Evolutionary conservation across 2,329 filamentous ascomycete species (phyloP).

Genomic region (Blumeria hordei): DNA sequence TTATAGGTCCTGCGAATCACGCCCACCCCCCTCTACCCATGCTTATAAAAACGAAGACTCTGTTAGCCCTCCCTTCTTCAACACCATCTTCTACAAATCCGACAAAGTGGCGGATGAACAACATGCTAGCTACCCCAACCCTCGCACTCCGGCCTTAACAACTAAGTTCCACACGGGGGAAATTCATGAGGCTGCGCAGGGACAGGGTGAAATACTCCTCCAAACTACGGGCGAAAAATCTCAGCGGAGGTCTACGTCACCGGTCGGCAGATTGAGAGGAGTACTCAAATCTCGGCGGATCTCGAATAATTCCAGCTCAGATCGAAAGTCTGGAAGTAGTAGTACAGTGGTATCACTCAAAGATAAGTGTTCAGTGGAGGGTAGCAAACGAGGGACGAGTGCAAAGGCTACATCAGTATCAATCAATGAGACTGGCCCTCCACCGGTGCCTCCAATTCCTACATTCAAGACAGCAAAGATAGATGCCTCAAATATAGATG

Average conservation of each 20-base stretch:
- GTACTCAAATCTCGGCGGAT: slow-evolving; percentile 31
- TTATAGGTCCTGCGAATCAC: not conserved
- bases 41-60: not conserved
- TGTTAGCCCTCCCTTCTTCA: not conserved
- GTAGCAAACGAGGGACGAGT: slow-evolving; percentile 11
- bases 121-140: slow-evolving; percentile 5
- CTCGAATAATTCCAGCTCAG: slow-evolving; percentile 22
- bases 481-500: slow-evolving; percentile 1
- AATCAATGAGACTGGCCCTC: slow-evolving; percentile 9
- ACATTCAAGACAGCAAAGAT: slow-evolving; percentile 9
- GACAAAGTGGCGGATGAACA: not conserved
- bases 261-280: slow-evolving; percentile 45
- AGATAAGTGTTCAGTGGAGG: slow-evolving; percentile 7
- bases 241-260: slow-evolving; percentile 38
- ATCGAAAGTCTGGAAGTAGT: slow-evolving; percentile 14
- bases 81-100: not conserved
- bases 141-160: slow-evolving; percentile 19
- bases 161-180: slow-evolving; percentile 9
- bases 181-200: slow-evolving; percentile 14
- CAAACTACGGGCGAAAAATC: slow-evolving; percentile 20
- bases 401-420: slow-evolving; percentile 13
- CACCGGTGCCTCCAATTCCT: slow-evolving; percentile 5
- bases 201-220: slow-evolving; percentile 16
- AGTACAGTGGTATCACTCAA: slow-evolving; percentile 3
- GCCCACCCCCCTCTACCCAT: not conserved